Conservation (phyloP, 345 rosid species). For the Dipteronia sinensis region DNA sequence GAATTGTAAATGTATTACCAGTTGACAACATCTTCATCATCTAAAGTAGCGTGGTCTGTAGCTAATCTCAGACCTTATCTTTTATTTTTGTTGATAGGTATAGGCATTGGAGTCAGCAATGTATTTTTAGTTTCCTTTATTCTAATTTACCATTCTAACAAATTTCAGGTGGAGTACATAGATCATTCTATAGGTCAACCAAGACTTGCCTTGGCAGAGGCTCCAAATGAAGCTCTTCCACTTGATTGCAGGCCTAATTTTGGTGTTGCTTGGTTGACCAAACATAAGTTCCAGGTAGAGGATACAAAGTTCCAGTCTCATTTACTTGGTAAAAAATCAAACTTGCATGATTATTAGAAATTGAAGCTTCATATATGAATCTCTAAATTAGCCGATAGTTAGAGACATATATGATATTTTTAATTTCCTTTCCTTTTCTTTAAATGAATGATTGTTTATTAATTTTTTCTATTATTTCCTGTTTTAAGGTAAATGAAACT, state of each 20-base stretch:
- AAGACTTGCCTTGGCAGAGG: constrained; percentile 69
- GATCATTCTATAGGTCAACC: constrained; percentile 69
- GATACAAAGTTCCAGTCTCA: constrained; percentile 5
- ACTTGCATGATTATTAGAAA: not conserved
- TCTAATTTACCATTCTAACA: not conserved
- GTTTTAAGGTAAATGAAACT: constrained; percentile 77
- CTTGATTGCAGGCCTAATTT: constrained; percentile 81
- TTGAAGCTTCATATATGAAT: constrained; percentile 1
- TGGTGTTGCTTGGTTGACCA: constrained; percentile 69
- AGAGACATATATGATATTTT: not conserved
- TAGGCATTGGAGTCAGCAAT: not conserved
- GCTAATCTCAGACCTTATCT: no score
- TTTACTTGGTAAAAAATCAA: not conserved
- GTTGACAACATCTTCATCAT: no score
- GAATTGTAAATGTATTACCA: no score
- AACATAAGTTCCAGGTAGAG: constrained; percentile 77
- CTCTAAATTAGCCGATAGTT: not conserved
- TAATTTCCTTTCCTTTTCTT: not conserved
- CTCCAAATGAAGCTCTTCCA: constrained; percentile 94
- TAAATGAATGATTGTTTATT: not conserved
- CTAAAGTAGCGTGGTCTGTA: no score
- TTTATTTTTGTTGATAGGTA: not conserved
- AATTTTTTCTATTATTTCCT: not conserved
- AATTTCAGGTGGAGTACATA: constrained; percentile 71
- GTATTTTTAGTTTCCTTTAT: not conserved